Evolutionary conservation across 2,329 filamentous ascomycete genomes (phyloP).

Genomic region (Botrytis squamosa): DNA sequence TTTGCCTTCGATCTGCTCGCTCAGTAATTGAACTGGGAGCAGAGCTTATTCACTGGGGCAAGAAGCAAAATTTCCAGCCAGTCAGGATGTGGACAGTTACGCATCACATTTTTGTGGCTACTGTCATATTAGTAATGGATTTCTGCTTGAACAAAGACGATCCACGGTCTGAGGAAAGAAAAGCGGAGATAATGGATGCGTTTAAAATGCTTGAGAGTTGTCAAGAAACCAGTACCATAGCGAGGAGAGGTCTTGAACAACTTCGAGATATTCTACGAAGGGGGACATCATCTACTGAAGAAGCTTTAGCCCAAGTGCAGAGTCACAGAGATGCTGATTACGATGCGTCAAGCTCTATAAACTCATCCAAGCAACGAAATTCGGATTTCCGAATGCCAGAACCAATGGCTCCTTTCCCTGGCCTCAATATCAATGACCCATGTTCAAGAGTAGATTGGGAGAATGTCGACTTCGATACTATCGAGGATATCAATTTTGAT

Average conservation of each 20-base stretch:
- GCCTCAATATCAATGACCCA: conserved; percentile 5
- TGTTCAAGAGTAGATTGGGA: conserved; percentile 18
- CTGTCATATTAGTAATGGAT: conserved; percentile 43
- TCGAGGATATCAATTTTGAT: conserved; percentile 26
- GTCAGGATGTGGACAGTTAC: conserved; percentile 38
- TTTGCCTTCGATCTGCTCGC: conserved; percentile 41
- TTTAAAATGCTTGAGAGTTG: conserved; percentile 39
- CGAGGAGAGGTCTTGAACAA: conserved; percentile 28
- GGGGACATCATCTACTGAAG: background rate
- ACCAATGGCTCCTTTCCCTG: background rate
- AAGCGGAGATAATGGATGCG: conserved; percentile 39
- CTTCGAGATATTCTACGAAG: conserved; percentile 20
- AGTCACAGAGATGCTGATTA: background rate
- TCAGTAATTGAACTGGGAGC: conserved; percentile 37
- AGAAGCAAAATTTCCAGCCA: conserved; percentile 30
- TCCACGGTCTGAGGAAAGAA: conserved; percentile 35
- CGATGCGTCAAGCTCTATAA: background rate
- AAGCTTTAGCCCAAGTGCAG: background rate
- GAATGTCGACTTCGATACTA: conserved; percentile 6
- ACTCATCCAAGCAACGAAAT: too few species aligned
- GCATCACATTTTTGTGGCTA: conserved; percentile 42
- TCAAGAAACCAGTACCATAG: conserved; percentile 27
- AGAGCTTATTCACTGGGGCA: conserved; percentile 26
- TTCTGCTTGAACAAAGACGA: conserved; percentile 39
- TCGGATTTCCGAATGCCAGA: background rate